These are phyloP conservation scores for Kickxella alabastrina DNA, from an alignment of 192 early-diverging fungal species.

Conservation along the genomic window DNA sequence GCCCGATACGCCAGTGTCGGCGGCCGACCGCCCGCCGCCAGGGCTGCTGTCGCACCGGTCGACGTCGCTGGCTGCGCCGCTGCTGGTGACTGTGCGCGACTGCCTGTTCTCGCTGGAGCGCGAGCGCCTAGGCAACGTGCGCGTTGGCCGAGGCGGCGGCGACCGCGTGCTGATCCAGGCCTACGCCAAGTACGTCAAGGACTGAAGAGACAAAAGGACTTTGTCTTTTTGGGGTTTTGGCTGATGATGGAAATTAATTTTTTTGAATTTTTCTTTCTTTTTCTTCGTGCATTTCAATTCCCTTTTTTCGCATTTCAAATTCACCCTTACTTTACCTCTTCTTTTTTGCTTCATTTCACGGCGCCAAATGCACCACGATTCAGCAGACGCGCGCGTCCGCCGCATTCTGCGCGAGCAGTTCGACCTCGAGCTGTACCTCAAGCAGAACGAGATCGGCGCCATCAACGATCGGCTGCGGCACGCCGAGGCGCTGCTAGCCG, in stretches of 20 bases:
- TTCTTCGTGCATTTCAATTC: no score
- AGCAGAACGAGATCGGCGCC: constrained; percentile 62
- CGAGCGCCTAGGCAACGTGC: constrained; percentile 50
- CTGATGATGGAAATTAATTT: background rate
- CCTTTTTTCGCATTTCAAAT: no score
- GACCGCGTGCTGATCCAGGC: constrained; percentile 43
- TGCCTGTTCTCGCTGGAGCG: constrained; percentile 72
- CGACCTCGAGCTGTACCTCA: constrained; percentile 72
- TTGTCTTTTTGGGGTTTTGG: background rate
- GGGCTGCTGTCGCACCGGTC: constrained; percentile 26
- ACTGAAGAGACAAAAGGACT: background rate
- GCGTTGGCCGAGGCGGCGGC: constrained; percentile 41
- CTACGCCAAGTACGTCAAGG: constrained; percentile 15
- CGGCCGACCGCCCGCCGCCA: constrained; percentile 6
- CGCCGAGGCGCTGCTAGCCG: constrained; percentile 55
- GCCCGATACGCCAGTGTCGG: constrained; percentile 7
- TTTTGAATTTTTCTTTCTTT: background rate
- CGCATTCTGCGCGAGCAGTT: constrained; percentile 68
- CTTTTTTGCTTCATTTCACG: background rate
- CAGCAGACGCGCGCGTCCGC: constrained; percentile 42
- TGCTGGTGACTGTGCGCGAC: constrained; percentile 66
- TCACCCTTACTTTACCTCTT: background rate
- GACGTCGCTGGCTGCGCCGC: constrained; percentile 34
- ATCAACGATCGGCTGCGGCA: constrained; percentile 61
- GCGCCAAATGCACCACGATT: constrained; percentile 21